phyloP scores from a whole-genome alignment of 768 basidiomycete species.

The Russula sp. region DNA sequence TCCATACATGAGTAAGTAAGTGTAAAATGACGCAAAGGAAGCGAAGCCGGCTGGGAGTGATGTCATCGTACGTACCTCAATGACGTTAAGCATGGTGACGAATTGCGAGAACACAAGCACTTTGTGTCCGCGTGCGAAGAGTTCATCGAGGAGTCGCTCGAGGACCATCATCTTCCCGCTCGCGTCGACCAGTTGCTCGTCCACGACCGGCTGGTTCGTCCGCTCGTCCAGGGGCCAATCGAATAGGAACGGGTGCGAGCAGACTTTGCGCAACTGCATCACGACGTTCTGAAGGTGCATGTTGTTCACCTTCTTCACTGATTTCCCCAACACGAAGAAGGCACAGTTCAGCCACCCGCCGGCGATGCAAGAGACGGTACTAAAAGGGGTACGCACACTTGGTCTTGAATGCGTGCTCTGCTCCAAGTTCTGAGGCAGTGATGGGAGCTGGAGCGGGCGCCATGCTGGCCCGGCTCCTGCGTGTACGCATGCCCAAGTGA shows the following conservation, averaged over 20 bases:
- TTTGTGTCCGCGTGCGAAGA: conserved; percentile 80
- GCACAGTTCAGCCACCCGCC: not conserved
- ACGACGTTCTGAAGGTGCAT: conserved; percentile 88
- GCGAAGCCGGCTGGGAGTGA: not conserved
- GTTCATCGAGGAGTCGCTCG: conserved; percentile 77
- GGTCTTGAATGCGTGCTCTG: conserved; percentile 55
- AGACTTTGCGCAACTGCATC: conserved; percentile 97
- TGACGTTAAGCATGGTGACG: conserved; percentile 93
- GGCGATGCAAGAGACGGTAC: not conserved
- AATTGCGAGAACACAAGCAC: conserved; percentile 91
- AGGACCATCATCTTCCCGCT: conserved; percentile 98
- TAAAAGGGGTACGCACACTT: conserved; percentile 16
- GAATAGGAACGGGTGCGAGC: conserved; percentile 90
- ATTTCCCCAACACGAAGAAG: not conserved
- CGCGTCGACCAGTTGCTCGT: conserved; percentile 76
- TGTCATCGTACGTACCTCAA: conserved; percentile 77
- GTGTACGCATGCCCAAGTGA: conserved; percentile 13
- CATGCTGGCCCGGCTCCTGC: conserved; percentile 3
- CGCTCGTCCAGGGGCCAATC: conserved; percentile 71
- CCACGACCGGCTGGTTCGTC: conserved; percentile 61
- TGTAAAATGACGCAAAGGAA: conserved; percentile 5
- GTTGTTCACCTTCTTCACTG: conserved; percentile 85
- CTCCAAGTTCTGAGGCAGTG: conserved; percentile 52
- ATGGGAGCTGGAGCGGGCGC: conserved; percentile 33
- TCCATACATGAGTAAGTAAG: conserved; percentile 6